Conservation (phyloP, 2,329 filamentous ascomycete species). For the Neopestalotiopsis rosae region DNA sequence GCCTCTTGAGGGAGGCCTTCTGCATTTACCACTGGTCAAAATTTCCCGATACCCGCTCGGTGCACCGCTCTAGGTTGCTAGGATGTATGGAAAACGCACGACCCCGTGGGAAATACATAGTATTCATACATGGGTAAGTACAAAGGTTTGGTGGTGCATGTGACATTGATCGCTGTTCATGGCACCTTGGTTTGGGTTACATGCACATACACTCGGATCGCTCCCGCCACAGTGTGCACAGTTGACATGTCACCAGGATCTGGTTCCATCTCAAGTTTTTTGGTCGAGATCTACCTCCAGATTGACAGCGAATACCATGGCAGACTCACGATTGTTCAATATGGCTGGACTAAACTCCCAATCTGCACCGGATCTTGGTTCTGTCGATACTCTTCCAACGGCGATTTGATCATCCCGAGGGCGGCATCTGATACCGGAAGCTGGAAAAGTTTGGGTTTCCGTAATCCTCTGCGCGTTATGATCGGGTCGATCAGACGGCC, state of each 20-base stretch:
- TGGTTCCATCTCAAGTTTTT: background rate
- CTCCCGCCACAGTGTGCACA: background rate
- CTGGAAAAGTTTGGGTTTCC: background rate
- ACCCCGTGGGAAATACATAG: background rate
- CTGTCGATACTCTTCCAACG: background rate
- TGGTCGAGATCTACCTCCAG: background rate
- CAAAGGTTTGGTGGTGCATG: background rate
- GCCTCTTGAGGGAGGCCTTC: background rate
- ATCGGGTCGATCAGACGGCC: background rate
- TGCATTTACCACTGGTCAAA: conserved; percentile 3
- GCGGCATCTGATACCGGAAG: background rate
- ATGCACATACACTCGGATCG: background rate
- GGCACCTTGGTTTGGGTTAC: background rate
- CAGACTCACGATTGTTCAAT: background rate
- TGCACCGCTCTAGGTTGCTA: background rate
- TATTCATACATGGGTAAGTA: background rate
- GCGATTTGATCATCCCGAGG: background rate
- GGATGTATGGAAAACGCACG: background rate
- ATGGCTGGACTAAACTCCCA: background rate
- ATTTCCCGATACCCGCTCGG: background rate
- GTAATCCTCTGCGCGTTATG: background rate
- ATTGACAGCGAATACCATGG: background rate
- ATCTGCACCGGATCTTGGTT: background rate
- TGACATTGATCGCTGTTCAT: background rate
- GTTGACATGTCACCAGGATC: background rate